Evolutionary conservation across 2,329 filamentous ascomycete species (phyloP), one percentile per base, ranked within the genome.

Genomic region (Neocucurbitaria cava): DNA sequence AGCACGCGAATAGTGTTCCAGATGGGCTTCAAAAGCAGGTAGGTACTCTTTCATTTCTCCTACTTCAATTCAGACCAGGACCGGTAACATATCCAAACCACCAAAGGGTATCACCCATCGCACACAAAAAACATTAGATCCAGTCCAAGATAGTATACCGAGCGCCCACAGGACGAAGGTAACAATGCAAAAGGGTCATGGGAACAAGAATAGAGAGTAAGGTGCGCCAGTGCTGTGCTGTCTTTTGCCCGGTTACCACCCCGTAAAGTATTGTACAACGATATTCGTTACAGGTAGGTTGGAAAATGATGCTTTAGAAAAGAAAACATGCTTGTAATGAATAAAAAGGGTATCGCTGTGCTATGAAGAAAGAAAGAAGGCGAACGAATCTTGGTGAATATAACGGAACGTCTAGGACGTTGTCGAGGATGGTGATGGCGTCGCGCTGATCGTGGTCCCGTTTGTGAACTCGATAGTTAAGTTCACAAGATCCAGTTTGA

Each of bases 401-500:
- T 43, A 38, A 18, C 33, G 13, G 33, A 26, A 40, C 24, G 5
- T n/a, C 30, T 26, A 49, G 53, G 45, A 55, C 21, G 41, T 38
- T 39, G 55, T 28, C 18, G 26, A 49, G 10, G 44, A 49, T 10
- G 43, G 38, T 45, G 31, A 31, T 11, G 58, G 42, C 4, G 54
- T 51, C 15, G 64, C 61, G 33, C 61, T 49, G 30, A 76, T 61
- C 7, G 62, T 69, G 6, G 73, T 76, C 30, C 73, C 73, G 40
- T 76, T 76, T 21, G 53, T 49, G 49, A 74, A 72, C 28, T 62
- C 52, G 30, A 76, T 70, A 3, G 68, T 67, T 26, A 74, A 61
- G 2, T 65, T 55, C 24, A 68, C 63, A 9, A 76, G 65, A 41
- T 76, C 67, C 40, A 76, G 63, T 26, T 57, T 62, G 49, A 74